Conservation (phyloP, 179 eudicot genomes). For the Camellia oleifera region DNA sequence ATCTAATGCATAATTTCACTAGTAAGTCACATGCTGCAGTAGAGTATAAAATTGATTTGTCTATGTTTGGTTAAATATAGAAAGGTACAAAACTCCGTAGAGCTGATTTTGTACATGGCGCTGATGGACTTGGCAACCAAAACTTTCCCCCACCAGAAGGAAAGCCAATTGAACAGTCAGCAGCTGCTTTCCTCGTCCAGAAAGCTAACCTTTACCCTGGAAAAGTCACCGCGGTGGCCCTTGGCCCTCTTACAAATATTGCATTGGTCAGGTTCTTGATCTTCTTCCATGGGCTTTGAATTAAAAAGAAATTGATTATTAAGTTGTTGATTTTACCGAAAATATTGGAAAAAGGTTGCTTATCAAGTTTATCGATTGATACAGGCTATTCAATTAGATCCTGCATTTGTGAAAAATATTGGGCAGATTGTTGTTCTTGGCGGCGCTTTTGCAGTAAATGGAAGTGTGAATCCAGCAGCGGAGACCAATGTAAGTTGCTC, state of each 20-base stretch:
- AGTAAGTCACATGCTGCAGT: slow-evolving; percentile 3
- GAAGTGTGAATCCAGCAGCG: slow-evolving; percentile 95
- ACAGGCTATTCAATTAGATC: slow-evolving; percentile 80
- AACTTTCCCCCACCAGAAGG: slow-evolving; percentile 86
- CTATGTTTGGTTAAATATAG: slow-evolving; percentile 37
- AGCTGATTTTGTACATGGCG: slow-evolving; percentile 96
- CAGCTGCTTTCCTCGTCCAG: slow-evolving; percentile 64
- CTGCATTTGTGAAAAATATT: slow-evolving; percentile 61
- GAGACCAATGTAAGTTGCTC: slow-evolving; percentile 84
- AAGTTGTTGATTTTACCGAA: neutral
- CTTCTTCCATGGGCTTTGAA: neutral
- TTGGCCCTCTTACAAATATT: slow-evolving; percentile 92
- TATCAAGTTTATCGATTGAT: slow-evolving; percentile 7
- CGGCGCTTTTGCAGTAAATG: slow-evolving; percentile 93
- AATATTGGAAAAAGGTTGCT: neutral
- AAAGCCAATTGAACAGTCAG: slow-evolving; percentile 74
- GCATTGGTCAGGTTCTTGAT: slow-evolving; percentile 67
- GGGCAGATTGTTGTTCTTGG: slow-evolving; percentile 85
- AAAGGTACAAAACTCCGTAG: slow-evolving; percentile 86
- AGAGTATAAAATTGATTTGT: neutral
- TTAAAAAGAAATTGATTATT: neutral
- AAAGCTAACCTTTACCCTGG: slow-evolving; percentile 77
- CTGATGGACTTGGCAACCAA: slow-evolving; percentile 95
- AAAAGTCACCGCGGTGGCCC: slow-evolving; percentile 81
- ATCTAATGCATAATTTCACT: neutral